Base-by-base conservation (phyloP, 2,329 filamentous ascomycete species). In the Colletotrichum sp. region DNA sequence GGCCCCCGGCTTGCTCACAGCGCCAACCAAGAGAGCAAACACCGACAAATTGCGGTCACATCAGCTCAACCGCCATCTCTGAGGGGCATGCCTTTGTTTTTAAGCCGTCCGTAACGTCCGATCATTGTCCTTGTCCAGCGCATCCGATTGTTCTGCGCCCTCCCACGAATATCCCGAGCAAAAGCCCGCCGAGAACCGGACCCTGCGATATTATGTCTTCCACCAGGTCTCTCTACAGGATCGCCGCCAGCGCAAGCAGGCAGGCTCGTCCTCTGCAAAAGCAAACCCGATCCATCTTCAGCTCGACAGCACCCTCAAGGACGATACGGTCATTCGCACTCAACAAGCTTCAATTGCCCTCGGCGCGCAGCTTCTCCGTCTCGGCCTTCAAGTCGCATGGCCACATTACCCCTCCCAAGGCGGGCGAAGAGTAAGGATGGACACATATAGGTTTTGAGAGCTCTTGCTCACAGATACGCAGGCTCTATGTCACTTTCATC, bases 401-500 rank as follows among this genome's bases (percentile, higher is more conserved):
- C 63, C 95, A 99, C 84, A 86, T 98, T 80, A 92, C 93, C 72
- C 91, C 94, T 34, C 96, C 97, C 3, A 96, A 96, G 86, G 91
- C 95, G 0, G 97, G 97, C 64, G 95, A 99, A 90, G 97, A 98
- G 95, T 98, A 88, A 82, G 94, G n/a, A 21, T 86, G 1, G 26
- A 44, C 34, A 49, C n/a, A 12, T 26, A 6, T 8, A 30, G 16
- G 55, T 9, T 18, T 30, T 39, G 44, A 26, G 3, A 74, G 16
- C 8, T 8, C 21, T 60, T 39, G 60, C 21, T 64, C 24, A 72
- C 64, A 30, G 8, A 18, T 9, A 5, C 4, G 63, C 78, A 98
- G 96, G 84, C 91, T 98, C 74, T 94, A 95, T 82, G 91, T 99
- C 30, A 98, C 96, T 0, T 98, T 99, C 84, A 91, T 99, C 79